Conservation (phyloP, 1,284 basidiomycete species). For the Cryptococcus sp. region DNA sequence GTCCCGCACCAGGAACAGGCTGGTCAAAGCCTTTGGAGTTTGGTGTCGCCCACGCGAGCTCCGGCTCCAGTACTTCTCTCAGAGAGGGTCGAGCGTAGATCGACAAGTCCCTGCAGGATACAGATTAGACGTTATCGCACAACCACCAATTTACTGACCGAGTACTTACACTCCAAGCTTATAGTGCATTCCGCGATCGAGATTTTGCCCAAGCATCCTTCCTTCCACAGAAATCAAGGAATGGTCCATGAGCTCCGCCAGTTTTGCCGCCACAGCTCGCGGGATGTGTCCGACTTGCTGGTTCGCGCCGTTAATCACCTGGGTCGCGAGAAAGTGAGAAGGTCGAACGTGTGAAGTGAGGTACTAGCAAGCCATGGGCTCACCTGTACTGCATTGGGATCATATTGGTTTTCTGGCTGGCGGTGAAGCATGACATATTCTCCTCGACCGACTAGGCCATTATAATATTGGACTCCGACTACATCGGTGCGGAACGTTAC, state of each 20-base stretch:
- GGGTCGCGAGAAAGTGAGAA: conserved; percentile 18
- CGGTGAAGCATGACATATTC: conserved; percentile 74
- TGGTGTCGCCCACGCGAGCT: conserved; percentile 73
- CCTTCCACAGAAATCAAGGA: conserved; percentile 69
- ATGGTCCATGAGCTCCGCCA: conserved; percentile 71
- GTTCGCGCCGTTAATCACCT: conserved; percentile 72
- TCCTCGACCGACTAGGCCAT: conserved; percentile 71
- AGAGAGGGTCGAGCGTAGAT: conserved; percentile 65
- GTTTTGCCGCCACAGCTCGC: conserved; percentile 59
- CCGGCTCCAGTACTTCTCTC: conserved; percentile 63
- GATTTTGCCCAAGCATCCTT: conserved; percentile 55
- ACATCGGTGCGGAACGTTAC: conserved; percentile 63
- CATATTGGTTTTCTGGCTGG: conserved; percentile 69
- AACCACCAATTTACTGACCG: not conserved
- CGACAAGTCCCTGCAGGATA: conserved; percentile 55
- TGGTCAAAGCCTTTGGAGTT: conserved; percentile 57
- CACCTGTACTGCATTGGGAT: conserved; percentile 57
- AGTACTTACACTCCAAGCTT: conserved; percentile 62
- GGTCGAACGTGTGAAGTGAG: too few species aligned
- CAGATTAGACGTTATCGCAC: not conserved
- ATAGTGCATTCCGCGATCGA: conserved; percentile 53
- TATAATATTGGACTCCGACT: conserved; percentile 81
- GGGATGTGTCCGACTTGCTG: conserved; percentile 79
- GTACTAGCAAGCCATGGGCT: not conserved
- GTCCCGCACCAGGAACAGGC: conserved; percentile 3